phyloP scores from a whole-genome alignment of 2,329 filamentous ascomycete genomes.

The Rachicladosporium sp. region DNA sequence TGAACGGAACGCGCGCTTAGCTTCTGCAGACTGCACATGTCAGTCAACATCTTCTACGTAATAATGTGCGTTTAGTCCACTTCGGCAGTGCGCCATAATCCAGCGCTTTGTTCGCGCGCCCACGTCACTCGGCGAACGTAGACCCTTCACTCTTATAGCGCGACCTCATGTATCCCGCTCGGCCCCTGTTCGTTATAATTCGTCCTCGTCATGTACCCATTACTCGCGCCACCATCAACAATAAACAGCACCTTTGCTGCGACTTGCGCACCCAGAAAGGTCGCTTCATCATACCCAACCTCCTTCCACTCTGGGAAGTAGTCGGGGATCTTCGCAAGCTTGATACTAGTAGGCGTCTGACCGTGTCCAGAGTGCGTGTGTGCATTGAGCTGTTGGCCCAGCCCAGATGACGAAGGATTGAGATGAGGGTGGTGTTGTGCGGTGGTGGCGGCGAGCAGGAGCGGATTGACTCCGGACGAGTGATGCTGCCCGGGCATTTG shows the following conservation, averaged over 20 bases:
- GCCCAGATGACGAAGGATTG: conserved; percentile 21
- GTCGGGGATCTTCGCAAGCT: conserved; percentile 61
- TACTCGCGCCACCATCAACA: conserved; percentile 52
- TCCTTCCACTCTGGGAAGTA: conserved; percentile 89
- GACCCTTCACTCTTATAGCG: conserved; percentile 5
- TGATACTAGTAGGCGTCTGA: conserved; percentile 75
- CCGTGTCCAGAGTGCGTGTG: conserved; percentile 48
- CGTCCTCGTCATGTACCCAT: conserved; percentile 56
- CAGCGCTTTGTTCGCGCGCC: background rate
- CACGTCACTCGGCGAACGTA: too few relatives aligned
- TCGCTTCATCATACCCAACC: conserved; percentile 61
- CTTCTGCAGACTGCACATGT: too few relatives aligned
- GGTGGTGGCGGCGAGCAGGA: conserved; percentile 82
- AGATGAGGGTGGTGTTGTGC: conserved; percentile 43
- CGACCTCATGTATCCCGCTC: conserved; percentile 48
- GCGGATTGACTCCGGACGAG: conserved; percentile 59
- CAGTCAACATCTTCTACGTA: too few relatives aligned
- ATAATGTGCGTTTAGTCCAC: too few relatives aligned
- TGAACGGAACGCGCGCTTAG: background rate
- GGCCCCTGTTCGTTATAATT: conserved; percentile 59
- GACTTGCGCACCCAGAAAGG: conserved; percentile 79
- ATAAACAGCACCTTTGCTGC: conserved; percentile 66
- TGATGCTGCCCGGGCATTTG: conserved; percentile 31
- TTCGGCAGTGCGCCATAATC: background rate
- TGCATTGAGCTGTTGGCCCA: conserved; percentile 9